Evolutionary conservation across 1,139 yeast species (phyloP).

Genomic region (Suhomyces ambrosiae): DNA sequence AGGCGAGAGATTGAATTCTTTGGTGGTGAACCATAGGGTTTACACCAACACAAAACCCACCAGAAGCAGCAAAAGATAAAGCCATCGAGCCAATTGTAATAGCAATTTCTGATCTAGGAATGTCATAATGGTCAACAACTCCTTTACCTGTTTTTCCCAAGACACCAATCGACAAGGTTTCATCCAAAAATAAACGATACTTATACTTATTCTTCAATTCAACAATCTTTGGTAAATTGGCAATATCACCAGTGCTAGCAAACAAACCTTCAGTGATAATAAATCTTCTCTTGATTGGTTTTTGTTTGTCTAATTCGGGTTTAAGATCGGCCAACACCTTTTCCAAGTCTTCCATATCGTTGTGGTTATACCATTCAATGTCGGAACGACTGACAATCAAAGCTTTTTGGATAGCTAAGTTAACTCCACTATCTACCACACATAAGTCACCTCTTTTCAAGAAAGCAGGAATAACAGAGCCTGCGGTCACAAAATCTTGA

Average conservation of each 20-base stretch:
- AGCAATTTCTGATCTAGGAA: constrained; percentile 71
- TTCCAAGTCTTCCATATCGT: constrained; percentile 82
- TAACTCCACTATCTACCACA: constrained; percentile 82
- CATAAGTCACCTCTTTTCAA: constrained; percentile 93
- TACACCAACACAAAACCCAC: constrained; percentile 93
- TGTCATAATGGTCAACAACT: constrained; percentile 65
- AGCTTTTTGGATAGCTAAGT: constrained; percentile 84
- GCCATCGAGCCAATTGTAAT: constrained; percentile 90
- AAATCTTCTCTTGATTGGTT: constrained; percentile 82
- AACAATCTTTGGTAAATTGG: constrained; percentile 68
- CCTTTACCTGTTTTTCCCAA: constrained; percentile 89
- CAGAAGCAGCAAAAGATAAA: constrained; percentile 80
- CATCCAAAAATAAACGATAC: constrained; percentile 85
- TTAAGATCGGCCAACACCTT: constrained; percentile 62
- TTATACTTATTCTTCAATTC: constrained; percentile 79
- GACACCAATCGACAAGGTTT: constrained; percentile 81
- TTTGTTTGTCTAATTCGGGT: constrained; percentile 63
- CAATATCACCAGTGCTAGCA: constrained; percentile 79
- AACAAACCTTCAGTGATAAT: constrained; percentile 90
- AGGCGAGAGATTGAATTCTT: constrained; percentile 85
- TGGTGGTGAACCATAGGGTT: constrained; percentile 87
- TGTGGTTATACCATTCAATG: constrained; percentile 82
- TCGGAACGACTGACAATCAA: constrained; percentile 84
- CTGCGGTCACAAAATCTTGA: constrained; percentile 87
- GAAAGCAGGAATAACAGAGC: constrained; percentile 97